These are phyloP conservation scores for Silene conica DNA, from an alignment of 148 eudicot genomes.

Conservation along the genomic window DNA sequence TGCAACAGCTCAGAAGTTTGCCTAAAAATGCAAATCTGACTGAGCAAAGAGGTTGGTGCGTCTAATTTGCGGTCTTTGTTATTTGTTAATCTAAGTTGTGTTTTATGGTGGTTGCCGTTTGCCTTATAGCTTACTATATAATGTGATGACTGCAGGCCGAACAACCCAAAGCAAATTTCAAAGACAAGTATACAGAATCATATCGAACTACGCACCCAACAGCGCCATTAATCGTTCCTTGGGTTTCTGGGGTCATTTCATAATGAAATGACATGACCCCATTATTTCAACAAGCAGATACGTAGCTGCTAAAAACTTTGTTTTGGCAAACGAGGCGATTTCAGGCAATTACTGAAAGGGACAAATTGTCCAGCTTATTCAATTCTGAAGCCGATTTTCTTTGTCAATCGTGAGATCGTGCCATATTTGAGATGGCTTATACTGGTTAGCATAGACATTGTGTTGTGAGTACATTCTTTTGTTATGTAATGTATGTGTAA, in stretches of 20 bases:
- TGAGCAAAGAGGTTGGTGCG: constrained; percentile 61
- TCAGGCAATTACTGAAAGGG: background rate
- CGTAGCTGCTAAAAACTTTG: background rate
- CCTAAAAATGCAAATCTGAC: constrained; percentile 43
- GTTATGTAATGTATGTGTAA: background rate
- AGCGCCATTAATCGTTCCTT: constrained; percentile 76
- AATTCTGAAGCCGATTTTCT: background rate
- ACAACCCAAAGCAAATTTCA: constrained; percentile 60
- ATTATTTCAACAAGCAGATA: background rate
- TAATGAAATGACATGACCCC: background rate
- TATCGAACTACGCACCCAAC: constrained; percentile 66
- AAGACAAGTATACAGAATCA: constrained; percentile 71
- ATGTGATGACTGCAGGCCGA: constrained; percentile 51
- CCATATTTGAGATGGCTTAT: background rate
- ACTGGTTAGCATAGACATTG: constrained; percentile 11
- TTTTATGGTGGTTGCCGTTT: background rate
- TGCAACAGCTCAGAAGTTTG: constrained; percentile 47
- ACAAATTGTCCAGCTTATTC: background rate
- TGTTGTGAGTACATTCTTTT: background rate
- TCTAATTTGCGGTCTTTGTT: constrained; percentile 14
- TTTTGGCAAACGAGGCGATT: background rate
- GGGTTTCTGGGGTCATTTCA: constrained; percentile 74
- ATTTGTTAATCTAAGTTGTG: background rate
- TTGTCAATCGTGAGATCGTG: background rate
- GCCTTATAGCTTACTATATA: background rate